Base-by-base conservation (phyloP, 495 filamentous ascomycete genomes). In the Xylaria palmicola region DNA sequence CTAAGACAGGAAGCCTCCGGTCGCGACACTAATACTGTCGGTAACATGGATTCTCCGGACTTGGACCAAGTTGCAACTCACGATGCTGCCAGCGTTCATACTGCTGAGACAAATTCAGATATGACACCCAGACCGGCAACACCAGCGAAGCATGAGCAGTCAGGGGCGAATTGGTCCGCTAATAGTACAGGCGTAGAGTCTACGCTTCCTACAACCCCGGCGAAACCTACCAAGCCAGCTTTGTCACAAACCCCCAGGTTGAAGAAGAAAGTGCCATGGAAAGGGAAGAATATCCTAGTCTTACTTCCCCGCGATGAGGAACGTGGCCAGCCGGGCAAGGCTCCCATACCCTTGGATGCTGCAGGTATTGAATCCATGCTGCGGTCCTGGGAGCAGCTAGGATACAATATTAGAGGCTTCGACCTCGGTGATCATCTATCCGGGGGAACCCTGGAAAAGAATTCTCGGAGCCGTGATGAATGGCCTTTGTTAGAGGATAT, bases 381-480 rank as follows among this genome's bases (percentile, higher is more conserved):
- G 60, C 80, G 83, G 49, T 75, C 80, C 29, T 95, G 90, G 87
- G 83, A 89, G 68, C 74, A 88, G 45, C 72, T 87, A 60, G 94
- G 92, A 9, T 97, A 92, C 68, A 81, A 90, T 71, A 82, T 82
- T 40, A 75, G 79, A 5, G 91, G 91, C 0, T 96, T 94, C 72
- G 87, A 84, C 48, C 68, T 92, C 62, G 78, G 80, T 24, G 74
- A 67, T 24, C 30, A 30, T 20, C 22, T 39, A 26, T 17, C 32
- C 17, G 59, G 37, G 10, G 57, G 19, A 34, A 19, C 7, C 19
- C 13, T 63, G n/a, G 70, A 68, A 0, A 62, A 83, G 50, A 62
- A 76, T 20, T 78, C 79, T 15, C 85, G 92, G 65, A 95, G 89
- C 71, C 84, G 89, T 57, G 81, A 81, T 20, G 74, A 88, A 30